phyloP scores from a whole-genome alignment of 2,329 filamentous ascomycete genomes.

The Fusarium robinianum region DNA sequence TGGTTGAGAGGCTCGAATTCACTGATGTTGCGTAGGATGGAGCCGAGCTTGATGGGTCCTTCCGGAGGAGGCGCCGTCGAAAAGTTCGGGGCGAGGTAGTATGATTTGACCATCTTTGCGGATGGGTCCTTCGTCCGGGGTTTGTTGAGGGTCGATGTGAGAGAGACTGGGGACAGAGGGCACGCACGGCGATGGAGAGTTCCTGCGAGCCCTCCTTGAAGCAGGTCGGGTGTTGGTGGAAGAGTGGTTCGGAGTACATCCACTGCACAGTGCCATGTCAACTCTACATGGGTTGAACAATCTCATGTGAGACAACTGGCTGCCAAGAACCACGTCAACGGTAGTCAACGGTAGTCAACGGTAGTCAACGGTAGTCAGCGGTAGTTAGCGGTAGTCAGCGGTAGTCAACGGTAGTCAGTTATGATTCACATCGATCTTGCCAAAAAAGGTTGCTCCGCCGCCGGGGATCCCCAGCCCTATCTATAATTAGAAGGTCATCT shows the following conservation, averaged over 20 bases:
- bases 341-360: too few relatives aligned
- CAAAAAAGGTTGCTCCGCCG: too few relatives aligned
- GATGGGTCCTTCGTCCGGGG: not conserved
- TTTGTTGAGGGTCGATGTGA: not conserved
- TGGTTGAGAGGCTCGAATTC: constrained; percentile 6
- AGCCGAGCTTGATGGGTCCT: constrained; percentile 15
- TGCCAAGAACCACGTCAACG: too few relatives aligned
- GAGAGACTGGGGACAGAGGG: not conserved
- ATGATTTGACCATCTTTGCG: not conserved
- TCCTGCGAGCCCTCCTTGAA: not conserved
- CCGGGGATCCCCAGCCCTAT: too few relatives aligned
- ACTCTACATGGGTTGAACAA: not conserved
- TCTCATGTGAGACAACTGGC: too few relatives aligned
- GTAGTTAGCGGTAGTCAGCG: too few relatives aligned
- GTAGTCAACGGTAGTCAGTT: too few relatives aligned
- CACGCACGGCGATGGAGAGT: not conserved
- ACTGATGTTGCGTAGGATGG: constrained; percentile 27
- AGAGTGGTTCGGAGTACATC: too few relatives aligned
- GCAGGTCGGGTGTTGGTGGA: not conserved
- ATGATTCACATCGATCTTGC: too few relatives aligned
- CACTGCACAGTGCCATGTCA: too few relatives aligned
- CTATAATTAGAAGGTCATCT: too few relatives aligned
- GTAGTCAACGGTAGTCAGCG: too few relatives aligned
- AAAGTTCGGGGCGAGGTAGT: constrained; percentile 3
- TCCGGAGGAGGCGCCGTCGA: constrained; percentile 13